Evolutionary conservation across 2,329 filamentous ascomycete species (phyloP).

Genomic region (Amauroascus niger): DNA sequence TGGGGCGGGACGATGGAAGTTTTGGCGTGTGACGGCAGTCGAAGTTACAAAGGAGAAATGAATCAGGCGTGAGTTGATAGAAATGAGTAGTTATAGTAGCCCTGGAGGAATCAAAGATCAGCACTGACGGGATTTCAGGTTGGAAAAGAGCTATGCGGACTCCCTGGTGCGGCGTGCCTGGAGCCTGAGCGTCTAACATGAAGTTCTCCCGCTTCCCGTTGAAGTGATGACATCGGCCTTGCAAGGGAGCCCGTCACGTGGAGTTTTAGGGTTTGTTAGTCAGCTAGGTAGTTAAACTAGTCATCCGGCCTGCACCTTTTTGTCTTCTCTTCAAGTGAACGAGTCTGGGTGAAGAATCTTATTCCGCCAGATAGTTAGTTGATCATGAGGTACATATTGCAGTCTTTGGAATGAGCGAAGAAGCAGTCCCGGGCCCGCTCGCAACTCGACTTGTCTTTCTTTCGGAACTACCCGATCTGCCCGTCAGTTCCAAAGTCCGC

Average conservation of each 20-base stretch:
- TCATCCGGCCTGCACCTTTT: background rate
- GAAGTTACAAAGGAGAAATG: background rate
- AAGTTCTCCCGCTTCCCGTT: background rate
- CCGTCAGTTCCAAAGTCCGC: constrained; percentile 66
- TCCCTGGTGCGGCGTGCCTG: no score
- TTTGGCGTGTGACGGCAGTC: background rate
- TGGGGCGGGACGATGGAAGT: background rate
- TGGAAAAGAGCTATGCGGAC: background rate
- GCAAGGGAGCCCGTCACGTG: background rate
- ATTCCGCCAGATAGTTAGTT: background rate
- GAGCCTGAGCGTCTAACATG: background rate
- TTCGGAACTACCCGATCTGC: constrained; percentile 45
- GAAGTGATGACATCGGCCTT: background rate
- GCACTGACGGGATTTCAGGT: background rate
- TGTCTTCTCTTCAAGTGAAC: background rate
- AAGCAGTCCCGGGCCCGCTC: constrained; percentile 47
- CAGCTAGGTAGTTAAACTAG: background rate
- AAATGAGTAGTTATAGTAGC: background rate
- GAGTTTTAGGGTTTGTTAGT: no score
- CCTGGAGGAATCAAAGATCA: background rate
- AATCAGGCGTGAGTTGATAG: background rate
- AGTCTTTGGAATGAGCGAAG: constrained; percentile 19
- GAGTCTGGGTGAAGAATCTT: no score
- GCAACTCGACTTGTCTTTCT: constrained; percentile 59
- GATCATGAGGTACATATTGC: background rate